Evolutionary conservation across 2,329 filamentous ascomycete species (phyloP), one percentile per base, ranked within the genome.

Genomic region (Colletotrichum melonis): DNA sequence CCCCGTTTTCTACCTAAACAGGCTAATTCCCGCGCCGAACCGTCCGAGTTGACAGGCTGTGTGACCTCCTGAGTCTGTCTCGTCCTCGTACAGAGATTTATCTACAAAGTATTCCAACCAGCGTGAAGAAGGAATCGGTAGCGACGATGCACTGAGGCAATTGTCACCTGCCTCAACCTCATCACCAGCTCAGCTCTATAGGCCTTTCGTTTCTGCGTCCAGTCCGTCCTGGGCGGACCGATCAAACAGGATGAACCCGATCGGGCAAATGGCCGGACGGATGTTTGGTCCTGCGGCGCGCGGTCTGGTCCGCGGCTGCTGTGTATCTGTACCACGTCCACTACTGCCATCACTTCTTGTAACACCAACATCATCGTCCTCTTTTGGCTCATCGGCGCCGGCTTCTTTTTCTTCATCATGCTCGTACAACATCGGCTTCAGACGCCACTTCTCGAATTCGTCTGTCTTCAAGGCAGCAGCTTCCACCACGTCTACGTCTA

Each of bases 201-300:
- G 9, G 14, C n/a, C 30, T 54, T 24, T 35, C 28, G 8, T 30
- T 26, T 26, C 42, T 28, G 19, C 24, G 32, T 35, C 12, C 32
- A 35, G 59, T 16, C 38, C 28, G 16, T 28, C 49, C 26, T 54
- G 35, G 32, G 54, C 46, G 67, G 67, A 46, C 60, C 60, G 28
- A 52, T 42, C 19, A n/a, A 63, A 19, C 38, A 56, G 46, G 63
- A 74, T 74, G 72, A 67, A 72, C 69, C 72, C 68, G 42, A 67
- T 72, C 68, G 63, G 69, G 72, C 72, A 74, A 63, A 69, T 74
- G 69, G 69, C 63, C 8, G 63, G 72, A 30, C 68, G 72, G 22
- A 32, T 38, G 38, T 4, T 64, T 60, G 26, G 67, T 54, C 42
- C 69, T 32, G 52, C 49, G 30, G 55, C 66, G 14, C 66, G 26